Evolutionary conservation across 495 filamentous ascomycete species (phyloP).

Genomic region (Parathielavia appendiculata): DNA sequence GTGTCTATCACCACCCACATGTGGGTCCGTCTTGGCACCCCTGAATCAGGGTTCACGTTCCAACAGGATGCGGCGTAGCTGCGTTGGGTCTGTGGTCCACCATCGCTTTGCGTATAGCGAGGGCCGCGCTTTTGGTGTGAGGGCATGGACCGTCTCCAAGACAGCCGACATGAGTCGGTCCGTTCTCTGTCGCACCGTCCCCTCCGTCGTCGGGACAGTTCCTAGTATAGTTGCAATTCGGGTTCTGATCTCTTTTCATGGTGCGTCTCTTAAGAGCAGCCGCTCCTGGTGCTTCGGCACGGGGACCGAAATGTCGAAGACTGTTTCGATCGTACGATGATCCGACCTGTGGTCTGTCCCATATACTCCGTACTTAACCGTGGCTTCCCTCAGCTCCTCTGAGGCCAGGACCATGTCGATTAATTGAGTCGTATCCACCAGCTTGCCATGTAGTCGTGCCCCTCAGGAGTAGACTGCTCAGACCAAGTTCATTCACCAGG

Average conservation of each 20-base stretch:
- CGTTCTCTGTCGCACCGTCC: no score
- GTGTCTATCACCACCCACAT: no score
- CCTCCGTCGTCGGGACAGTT: no score
- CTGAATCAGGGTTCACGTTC: no score
- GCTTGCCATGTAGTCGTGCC: background rate
- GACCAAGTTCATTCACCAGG: background rate
- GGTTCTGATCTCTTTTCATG: background rate
- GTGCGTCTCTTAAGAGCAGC: background rate
- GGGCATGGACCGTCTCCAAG: no score
- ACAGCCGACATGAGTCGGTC: no score
- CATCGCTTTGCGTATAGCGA: no score
- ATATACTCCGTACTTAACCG: background rate
- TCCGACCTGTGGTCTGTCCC: background rate
- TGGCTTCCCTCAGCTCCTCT: background rate
- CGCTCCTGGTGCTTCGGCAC: background rate
- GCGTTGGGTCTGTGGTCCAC: background rate
- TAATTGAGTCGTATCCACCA: background rate
- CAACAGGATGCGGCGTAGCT: background rate
- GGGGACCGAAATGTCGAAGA: background rate
- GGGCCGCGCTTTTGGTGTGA: no score
- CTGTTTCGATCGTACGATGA: background rate
- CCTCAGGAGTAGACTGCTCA: background rate
- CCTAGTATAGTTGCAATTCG: no score
- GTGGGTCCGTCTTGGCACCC: no score
- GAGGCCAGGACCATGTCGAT: background rate